Evolutionary conservation across 2,329 filamentous ascomycete genomes (phyloP), one percentile per base, ranked within the genome.

Genomic region (Trichocomaceae sp.): DNA sequence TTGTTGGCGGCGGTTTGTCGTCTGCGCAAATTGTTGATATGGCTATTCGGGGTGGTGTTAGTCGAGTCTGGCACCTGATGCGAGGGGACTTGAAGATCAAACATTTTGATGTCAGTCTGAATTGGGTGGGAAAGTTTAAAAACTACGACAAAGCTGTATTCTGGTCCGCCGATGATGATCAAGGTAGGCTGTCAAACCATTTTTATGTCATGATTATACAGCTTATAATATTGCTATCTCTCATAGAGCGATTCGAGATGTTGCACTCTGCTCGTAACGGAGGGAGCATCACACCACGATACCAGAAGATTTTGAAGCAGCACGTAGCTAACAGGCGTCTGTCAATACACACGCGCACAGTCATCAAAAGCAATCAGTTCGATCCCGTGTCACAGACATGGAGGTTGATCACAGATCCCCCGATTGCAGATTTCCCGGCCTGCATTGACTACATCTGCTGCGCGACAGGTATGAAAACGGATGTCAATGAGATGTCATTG

Each of bases 101-200:
- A 69, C 84, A 86, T 57, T 92, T 92, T 60, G 88, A 92, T 62
- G 79, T 92, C 22, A 82, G 84, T 55, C 76, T 92, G 1, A 79
- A 81, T 47, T 93, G 88, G 88, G 86, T 92, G 69, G 86, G 85
- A 9, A 92, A 92, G 66, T 92, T 87, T 68, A 83, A 85, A 54
- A 92, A 92, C 66, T 80, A 83, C 52, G 83, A 88, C 61, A 87
- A 91, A 65, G 84, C 87, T 0, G 78, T 79, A 0, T 93, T 91
- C 68, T 91, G 87, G 85, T 83, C 81, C 6, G 86, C 86, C 3
- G 86, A 90, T 61, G 82, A 80, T 5, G 84, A 89, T 57, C 79
- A 83, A 63, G 74, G 76, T 74, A 61, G 56, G 63, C 47, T 22
- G 37, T 22, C 47, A 17, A 26, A 5, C 26, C 8, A 2, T 8